phyloP scores from a whole-genome alignment of 2,329 filamentous ascomycete species.

The Fusarium anguioides region DNA sequence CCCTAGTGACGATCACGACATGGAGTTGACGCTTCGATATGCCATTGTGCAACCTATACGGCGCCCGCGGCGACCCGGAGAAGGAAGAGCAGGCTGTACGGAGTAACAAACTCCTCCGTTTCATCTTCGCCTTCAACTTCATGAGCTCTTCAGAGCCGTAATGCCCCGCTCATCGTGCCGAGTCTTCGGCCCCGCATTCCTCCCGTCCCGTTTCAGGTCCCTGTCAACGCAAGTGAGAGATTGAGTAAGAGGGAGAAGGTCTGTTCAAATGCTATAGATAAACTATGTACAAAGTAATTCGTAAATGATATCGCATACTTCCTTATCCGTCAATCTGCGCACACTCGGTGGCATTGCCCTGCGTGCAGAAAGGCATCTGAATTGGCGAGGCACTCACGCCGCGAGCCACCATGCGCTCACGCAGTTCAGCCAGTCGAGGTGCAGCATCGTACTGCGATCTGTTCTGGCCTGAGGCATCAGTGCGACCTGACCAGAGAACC shows the following conservation, averaged over 20 bases:
- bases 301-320: not conserved
- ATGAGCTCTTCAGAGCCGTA: constrained; percentile 3
- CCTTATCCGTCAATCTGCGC: constrained; percentile 29
- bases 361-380: constrained; percentile 68
- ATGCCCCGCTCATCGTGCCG: constrained; percentile 1
- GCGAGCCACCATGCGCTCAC: constrained; percentile 77
- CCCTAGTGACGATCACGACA: constrained; percentile 7
- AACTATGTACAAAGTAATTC: constrained; percentile 14
- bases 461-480: constrained; percentile 74
- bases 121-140: not conserved
- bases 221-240: not conserved
- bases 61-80: constrained; percentile 24
- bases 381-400: constrained; percentile 74
- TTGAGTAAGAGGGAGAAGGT: not conserved
- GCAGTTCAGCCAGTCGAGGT: constrained; percentile 77
- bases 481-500: constrained; percentile 81
- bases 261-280: constrained; percentile 1
- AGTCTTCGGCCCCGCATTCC: constrained; percentile 32
- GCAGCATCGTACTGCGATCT: constrained; percentile 76
- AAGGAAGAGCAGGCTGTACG: not conserved
- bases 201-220: not conserved
- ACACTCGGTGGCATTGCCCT: constrained; percentile 46
- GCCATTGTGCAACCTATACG: constrained; percentile 3
- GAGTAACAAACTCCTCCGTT: not conserved
- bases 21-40: not conserved